Evolutionary conservation across 305 asterid species (phyloP), one percentile per base, ranked within the genome.

Genomic region (Rubia peregrina): DNA sequence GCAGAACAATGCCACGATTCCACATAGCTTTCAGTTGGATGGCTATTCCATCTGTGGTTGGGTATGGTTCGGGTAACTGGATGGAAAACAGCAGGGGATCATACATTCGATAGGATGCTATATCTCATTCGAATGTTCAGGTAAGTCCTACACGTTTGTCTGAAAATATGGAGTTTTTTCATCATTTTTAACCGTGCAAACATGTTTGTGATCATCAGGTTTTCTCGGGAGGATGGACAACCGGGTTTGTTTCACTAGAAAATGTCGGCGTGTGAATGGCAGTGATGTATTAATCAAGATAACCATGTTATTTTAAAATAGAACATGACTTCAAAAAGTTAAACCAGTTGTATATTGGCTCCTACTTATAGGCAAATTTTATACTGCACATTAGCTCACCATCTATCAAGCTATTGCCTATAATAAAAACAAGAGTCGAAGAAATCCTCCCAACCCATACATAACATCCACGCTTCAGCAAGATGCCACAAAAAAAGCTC

Each of bases 221-320:
- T 96, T n/a, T n/a, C n/a, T n/a, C n/a, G n/a, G n/a, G n/a, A n/a
- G n/a, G 96, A 68, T 94, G 98, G 98, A 91, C 96, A 3, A 96
- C 98, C 0, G 84, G 88, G 3, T 77, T 43, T 40, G 93, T 75
- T 41, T 94, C 85, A 33, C 86, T 91, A 0, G 97, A 94, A 83
- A 94, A 94, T 36, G 97, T 85, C 6, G 98, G 98, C 17, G 90
- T 79, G 6, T 94, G 98, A n/a, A n/a, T n/a, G n/a, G n/a, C n/a
- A n/a, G n/a, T n/a, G n/a, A n/a, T n/a, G n/a, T n/a, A n/a, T n/a
- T n/a, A n/a, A n/a, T n/a, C n/a, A n/a, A n/a, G n/a, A n/a, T n/a
- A n/a, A n/a, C n/a, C n/a, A n/a, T n/a, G n/a, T n/a, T n/a, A n/a
- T n/a, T n/a, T n/a, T n/a, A n/a, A n/a, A n/a, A n/a, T n/a, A n/a